Evolutionary conservation across 2,329 filamentous ascomycete species (phyloP), one percentile per base, ranked within the genome.

Genomic region (Claviceps capensis): DNA sequence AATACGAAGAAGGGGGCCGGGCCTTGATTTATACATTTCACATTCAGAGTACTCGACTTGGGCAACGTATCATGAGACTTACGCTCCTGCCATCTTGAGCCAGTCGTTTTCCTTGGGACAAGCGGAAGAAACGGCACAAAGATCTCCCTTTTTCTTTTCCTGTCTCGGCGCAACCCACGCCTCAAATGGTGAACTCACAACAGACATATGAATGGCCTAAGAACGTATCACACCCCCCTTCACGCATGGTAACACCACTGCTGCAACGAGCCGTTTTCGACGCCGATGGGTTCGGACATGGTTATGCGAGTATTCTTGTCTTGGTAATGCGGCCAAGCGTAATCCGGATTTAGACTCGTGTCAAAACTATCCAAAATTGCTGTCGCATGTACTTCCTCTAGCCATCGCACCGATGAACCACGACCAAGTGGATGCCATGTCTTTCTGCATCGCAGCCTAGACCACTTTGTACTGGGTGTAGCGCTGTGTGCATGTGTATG

Each of bases 201-300:
- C 49, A 37, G 37, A 47, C 8, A 37, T 5, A 11, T 26, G 16
- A 16, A 30, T 9, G 37, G 8, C 34, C n/a, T 13, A 37, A 17
- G 16, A 40, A 11, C n/a, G 26, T 30, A 36, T 17, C 36, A 42
- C 38, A 40, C 37, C 37, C 17, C 17, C 36, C 38, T 36, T 47
- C 37, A 23, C 37, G 23, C 37, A 14, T 16, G 23, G 44, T 65
- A 54, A 61, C 62, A 66, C 62, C 45, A 54, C 55, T 23, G 47
- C 61, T 65, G 63, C 57, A 57, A 56, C 56, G 52, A 59, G 61
- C 67, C 65, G 59, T 57, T 57, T 63, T 60, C 61, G 59, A 65
- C 64, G 63, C 64, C 58, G 63, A 66, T 58, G 61, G 57, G 16
- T 41, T 43, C 17, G 17, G 38, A 30, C 19, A 37, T 23, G 16